These are phyloP conservation scores for Apium graveolens DNA, from an alignment of 129 eudicot genomes.

Conservation along the genomic window DNA sequence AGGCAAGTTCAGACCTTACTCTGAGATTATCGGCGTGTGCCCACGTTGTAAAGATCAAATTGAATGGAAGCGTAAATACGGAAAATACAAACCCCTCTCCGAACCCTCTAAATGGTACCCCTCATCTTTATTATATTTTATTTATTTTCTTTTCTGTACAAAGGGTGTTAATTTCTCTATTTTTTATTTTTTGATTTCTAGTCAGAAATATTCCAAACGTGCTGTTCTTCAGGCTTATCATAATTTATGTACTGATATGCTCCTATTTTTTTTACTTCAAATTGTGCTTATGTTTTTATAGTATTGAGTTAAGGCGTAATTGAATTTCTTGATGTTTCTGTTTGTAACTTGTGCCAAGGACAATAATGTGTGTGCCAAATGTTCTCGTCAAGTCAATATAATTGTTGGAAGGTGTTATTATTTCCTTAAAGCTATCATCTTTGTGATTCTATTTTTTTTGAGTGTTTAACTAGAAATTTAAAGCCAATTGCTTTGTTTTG, in stretches of 20 bases:
- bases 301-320: background rate
- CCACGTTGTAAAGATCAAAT: too few relatives aligned
- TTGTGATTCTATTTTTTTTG: background rate
- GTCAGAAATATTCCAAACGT: too few relatives aligned
- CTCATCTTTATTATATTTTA: background rate
- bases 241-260: conserved; percentile 71
- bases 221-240: too few relatives aligned
- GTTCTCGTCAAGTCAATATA: conserved; percentile 47
- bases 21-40: too few relatives aligned
- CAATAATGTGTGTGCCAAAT: too few relatives aligned
- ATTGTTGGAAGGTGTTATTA: conserved; percentile 74
- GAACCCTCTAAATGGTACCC: conserved; percentile 88
- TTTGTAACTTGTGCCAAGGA: too few relatives aligned
- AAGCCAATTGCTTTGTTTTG: background rate
- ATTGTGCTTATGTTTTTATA: background rate
- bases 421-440: background rate
- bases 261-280: background rate
- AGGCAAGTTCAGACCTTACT: too few relatives aligned
- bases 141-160: too few relatives aligned
- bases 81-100: conserved; percentile 71
- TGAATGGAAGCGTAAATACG: too few relatives aligned
- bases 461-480: background rate
- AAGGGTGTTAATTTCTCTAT: too few relatives aligned
- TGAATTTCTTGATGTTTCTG: conserved; percentile 24
- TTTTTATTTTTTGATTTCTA: too few relatives aligned